Conservation (phyloP, 371 early-diverging fungal species). For the Blakeslea trispora region DNA sequence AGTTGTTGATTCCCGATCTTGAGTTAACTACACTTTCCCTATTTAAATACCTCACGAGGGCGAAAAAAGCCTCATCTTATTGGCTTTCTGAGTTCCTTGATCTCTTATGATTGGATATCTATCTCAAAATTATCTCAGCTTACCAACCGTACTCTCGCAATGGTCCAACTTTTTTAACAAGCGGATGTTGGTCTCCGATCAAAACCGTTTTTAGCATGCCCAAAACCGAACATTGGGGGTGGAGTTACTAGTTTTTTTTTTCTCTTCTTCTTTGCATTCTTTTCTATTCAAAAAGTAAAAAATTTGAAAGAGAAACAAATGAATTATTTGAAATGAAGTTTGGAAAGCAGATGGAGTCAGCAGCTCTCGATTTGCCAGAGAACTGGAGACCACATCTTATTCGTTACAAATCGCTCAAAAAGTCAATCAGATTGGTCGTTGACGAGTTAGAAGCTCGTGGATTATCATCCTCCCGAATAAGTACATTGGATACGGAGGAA, state of each 20-base stretch:
- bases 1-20: too few relatives aligned
- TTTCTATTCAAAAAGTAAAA: not conserved
- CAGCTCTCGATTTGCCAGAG: constrained; percentile 57
- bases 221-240: too few relatives aligned
- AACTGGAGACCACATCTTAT: constrained; percentile 69
- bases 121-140: not conserved
- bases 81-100: not conserved
- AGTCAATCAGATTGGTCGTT: constrained; percentile 63
- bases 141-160: too few relatives aligned
- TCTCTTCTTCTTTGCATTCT: not conserved
- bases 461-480: constrained; percentile 28
- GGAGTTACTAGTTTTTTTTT: not conserved
- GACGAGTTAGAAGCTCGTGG: constrained; percentile 56
- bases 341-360: constrained; percentile 61
- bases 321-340: constrained; percentile 24
- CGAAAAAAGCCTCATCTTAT: not conserved
- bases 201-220: too few relatives aligned
- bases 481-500: constrained; percentile 16
- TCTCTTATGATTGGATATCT: not conserved
- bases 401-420: constrained; percentile 69
- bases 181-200: too few relatives aligned
- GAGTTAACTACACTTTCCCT: not conserved
- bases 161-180: too few relatives aligned
- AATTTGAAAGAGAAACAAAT: not conserved
- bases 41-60: not conserved